Conservation (phyloP, 106 monocot species). For the Dioscorea dumetorum region DNA sequence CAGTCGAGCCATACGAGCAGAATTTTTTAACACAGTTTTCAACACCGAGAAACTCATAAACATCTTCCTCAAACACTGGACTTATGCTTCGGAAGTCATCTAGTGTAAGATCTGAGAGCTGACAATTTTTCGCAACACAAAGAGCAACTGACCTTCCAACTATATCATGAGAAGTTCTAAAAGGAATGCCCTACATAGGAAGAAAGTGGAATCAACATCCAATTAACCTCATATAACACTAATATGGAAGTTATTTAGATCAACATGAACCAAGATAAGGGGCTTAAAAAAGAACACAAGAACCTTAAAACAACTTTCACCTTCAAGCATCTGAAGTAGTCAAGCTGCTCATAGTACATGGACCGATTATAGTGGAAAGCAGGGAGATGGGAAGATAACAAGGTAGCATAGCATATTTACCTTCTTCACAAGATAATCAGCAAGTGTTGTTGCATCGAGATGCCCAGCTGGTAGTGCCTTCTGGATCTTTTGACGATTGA, state of each 20-base stretch:
- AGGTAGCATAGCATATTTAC: constrained; percentile 20
- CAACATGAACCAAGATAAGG: no score
- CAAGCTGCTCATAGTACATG: no score
- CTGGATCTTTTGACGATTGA: constrained; percentile 61
- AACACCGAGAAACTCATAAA: constrained; percentile 76
- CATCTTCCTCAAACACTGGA: constrained; percentile 73
- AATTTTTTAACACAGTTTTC: constrained; percentile 79
- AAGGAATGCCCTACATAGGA: constrained; percentile 60
- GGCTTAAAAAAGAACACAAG: no score
- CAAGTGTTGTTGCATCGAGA: constrained; percentile 96
- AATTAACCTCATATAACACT: no score
- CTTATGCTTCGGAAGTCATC: constrained; percentile 45
- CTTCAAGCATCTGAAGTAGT: no score
- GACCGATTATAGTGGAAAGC: no score
- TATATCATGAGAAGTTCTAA: constrained; percentile 92
- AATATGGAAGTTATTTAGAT: no score
- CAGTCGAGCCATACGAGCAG: constrained; percentile 88
- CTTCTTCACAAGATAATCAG: constrained; percentile 99
- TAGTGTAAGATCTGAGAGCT: constrained; percentile 62
- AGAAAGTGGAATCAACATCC: no score
- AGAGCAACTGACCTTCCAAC: constrained; percentile 90
- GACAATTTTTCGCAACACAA: constrained; percentile 64
- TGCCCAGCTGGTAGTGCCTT: constrained; percentile 83
- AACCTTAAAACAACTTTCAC: no score
- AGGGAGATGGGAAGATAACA: no score